These are phyloP conservation scores for Ceratocystis huliohia DNA, from an alignment of 2,329 filamentous ascomycete genomes.

Conservation along the genomic window DNA sequence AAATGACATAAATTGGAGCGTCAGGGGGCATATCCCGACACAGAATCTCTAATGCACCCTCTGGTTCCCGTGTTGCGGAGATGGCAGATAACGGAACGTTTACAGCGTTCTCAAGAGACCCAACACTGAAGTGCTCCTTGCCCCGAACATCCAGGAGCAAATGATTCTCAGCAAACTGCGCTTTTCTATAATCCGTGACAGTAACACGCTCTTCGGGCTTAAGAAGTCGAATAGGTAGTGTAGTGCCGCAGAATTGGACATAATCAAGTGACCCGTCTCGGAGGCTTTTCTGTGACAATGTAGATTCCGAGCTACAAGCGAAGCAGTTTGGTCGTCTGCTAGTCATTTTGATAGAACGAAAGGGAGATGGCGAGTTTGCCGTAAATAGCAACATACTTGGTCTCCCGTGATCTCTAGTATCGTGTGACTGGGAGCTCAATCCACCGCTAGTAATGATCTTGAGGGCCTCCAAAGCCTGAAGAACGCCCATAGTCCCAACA, in stretches of 20 bases:
- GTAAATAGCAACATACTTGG: constrained; percentile 38
- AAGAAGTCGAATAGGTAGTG: constrained; percentile 41
- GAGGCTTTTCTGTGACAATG: constrained; percentile 50
- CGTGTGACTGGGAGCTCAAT: constrained; percentile 20
- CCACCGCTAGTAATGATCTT: constrained; percentile 53
- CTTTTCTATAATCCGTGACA: constrained; percentile 42
- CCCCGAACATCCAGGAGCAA: constrained; percentile 74
- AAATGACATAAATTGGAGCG: constrained; percentile 56
- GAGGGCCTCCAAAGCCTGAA: constrained; percentile 82
- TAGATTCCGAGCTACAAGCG: constrained; percentile 55
- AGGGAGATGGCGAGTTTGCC: constrained; percentile 35
- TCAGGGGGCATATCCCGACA: constrained; percentile 32
- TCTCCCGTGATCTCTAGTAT: constrained; percentile 11
- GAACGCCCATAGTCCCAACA: constrained; percentile 81
- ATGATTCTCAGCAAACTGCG: constrained; percentile 29
- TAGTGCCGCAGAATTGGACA: constrained; percentile 67
- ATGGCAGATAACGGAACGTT: constrained; percentile 52
- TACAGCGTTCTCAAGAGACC: constrained; percentile 59
- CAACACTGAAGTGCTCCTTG: constrained; percentile 71
- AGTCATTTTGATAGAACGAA: constrained; percentile 64
- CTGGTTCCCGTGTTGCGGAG: constrained; percentile 31
- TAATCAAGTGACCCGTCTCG: constrained; percentile 63
- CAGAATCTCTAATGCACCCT: constrained; percentile 26
- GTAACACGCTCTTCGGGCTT: constrained; percentile 53
- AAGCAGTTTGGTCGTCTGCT: constrained; percentile 57